A percentile compares a stretch with the other conserved stretches of the same genome.
phyloP scores from a whole-genome alignment of 768 basidiomycete genomes.

The Amyloporia xantha region DNA sequence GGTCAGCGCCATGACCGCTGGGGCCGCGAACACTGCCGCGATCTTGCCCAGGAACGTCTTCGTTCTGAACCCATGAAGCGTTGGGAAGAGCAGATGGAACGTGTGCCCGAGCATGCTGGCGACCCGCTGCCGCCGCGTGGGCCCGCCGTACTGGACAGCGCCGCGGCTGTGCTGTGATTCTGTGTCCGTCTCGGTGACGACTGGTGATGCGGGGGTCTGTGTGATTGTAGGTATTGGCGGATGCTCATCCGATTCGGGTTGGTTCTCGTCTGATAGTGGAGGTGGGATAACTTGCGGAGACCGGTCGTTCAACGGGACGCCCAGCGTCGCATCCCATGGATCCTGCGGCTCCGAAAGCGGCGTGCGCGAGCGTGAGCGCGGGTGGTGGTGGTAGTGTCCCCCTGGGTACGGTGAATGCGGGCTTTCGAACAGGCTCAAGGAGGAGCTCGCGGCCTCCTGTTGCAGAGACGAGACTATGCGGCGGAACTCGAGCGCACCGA shows the following conservation, averaged over 20 bases:
- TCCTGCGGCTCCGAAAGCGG: conserved; percentile 25
- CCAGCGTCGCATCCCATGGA: conserved; percentile 47
- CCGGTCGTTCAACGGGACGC: conserved; percentile 47
- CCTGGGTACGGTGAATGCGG: conserved; percentile 66
- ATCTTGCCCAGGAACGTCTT: conserved; percentile 69
- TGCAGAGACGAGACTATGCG: conserved; percentile 81
- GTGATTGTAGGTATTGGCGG: conserved; percentile 41
- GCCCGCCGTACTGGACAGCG: conserved; percentile 32
- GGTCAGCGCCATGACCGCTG: conserved; percentile 80
- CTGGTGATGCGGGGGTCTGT: conserved; percentile 44
- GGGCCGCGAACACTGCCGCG: conserved; percentile 75
- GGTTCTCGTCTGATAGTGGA: conserved; percentile 12
- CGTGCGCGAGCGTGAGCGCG: conserved; percentile 27
- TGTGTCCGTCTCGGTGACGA: conserved; percentile 39
- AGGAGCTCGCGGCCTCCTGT: conserved; percentile 53
- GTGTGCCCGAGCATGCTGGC: conserved; percentile 32
- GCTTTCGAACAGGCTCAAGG: conserved; percentile 60
- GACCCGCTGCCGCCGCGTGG: conserved; percentile 33
- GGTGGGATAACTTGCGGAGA: conserved; percentile 30
- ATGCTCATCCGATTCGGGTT: conserved; percentile 3
- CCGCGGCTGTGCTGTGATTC: conserved; percentile 31
- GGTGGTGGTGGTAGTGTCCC: conserved; percentile 53
- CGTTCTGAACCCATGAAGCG: conserved; percentile 62
- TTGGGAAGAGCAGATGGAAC: conserved; percentile 75
- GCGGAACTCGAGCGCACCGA: conserved; percentile 94